Conservation (phyloP, 2,329 filamentous ascomycete genomes). For the Hypoxylon rubiginosum region DNA sequence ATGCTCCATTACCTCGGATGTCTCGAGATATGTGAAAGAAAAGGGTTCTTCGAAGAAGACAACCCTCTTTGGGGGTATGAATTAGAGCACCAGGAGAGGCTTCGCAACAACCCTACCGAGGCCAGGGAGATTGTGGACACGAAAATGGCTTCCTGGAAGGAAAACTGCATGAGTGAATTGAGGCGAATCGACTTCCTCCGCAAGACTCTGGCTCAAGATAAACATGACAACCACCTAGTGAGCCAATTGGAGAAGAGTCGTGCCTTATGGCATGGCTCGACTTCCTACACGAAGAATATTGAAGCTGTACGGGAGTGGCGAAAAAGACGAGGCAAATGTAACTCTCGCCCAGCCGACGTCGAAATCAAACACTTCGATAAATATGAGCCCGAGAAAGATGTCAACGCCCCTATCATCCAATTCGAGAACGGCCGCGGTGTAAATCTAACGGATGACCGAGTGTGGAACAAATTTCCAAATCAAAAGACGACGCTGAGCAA, state of each 20-base stretch:
- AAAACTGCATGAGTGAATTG: too few relatives aligned
- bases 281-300: neutral
- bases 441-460: neutral
- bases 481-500: slow-evolving; percentile 41
- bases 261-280: slow-evolving; percentile 9
- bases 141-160: too few relatives aligned
- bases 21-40: slow-evolving; percentile 36
- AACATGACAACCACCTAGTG: slow-evolving; percentile 38
- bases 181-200: slow-evolving; percentile 43
- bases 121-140: too few relatives aligned
- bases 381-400: slow-evolving; percentile 43
- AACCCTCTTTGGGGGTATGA: slow-evolving; percentile 29
- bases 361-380: neutral
- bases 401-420: slow-evolving; percentile 42
- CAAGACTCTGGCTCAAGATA: slow-evolving; percentile 22
- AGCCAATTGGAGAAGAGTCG: slow-evolving; percentile 19
- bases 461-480: slow-evolving; percentile 45
- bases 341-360: neutral
- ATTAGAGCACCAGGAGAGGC: slow-evolving; percentile 9
- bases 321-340: neutral
- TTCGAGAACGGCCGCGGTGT: slow-evolving; percentile 18
- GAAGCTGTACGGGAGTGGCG: slow-evolving; percentile 9
- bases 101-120: too few relatives aligned
- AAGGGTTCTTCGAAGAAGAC: slow-evolving; percentile 26
- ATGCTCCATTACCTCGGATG: slow-evolving; percentile 47